Base-by-base conservation (phyloP, 257 asterid genomes). In the Datura wrightii region DNA sequence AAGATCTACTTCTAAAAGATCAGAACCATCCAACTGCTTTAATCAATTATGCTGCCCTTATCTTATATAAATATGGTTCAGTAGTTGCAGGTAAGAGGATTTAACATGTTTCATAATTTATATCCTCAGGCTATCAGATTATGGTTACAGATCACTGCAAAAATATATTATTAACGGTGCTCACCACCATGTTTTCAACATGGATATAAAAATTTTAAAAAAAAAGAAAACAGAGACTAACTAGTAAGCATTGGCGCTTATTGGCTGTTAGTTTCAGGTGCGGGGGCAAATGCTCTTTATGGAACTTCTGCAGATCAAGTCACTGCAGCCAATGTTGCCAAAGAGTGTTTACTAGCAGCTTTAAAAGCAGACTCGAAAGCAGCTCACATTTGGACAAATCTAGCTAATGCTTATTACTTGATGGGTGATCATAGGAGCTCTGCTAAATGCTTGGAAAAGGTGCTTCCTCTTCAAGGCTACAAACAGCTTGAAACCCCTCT, bases 361-460 rank as follows among this genome's bases (percentile, higher is more conserved):
- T 90, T 84, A 66, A 93, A 93, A 91, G 86, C 94, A 78, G 98
- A 95, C 81, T 97, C 98, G 42, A 94, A 90, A 88, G 94, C 93
- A 62, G 93, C 97, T 85, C 99, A 95, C 93, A 87, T 95, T 52
- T 97, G 99, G 99, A 87, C 92, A 18, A 97, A 93, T 90, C 89
- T 97, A 84, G 98, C 99, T 84, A 95, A 92, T 89, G 98, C 99
- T 78, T 95, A 90, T 92, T 81, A 85, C 90, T 92, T 97, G 94
- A 85, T 87, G 66, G 98, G 98, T 88, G 98, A 97, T 88, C 95
- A 92, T 83, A 89, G 88, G 88, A 90, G 91, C 82, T 92, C 98
- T 79, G 94, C 93, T 86, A 95, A 95, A 91, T 97, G 99, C 91
- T 88, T 97, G 89, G 99, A 97, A 79, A 95, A 91, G 97, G 98